Evolutionary conservation across 2,329 filamentous ascomycete genomes (phyloP).

Genomic region (Microascus cirrosus): DNA sequence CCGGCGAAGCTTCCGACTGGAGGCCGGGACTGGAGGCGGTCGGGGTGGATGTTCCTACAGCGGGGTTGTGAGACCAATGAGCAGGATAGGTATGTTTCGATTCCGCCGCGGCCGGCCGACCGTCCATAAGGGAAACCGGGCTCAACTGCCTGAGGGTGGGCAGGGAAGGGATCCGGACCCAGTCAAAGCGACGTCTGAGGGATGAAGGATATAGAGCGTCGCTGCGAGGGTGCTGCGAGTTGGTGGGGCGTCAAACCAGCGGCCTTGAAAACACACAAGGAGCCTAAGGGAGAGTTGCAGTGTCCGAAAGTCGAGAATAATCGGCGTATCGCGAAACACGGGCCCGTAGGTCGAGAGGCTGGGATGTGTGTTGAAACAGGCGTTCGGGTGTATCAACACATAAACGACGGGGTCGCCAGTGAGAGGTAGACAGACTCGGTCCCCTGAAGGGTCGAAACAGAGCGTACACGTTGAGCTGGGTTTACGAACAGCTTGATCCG

Average conservation of each 20-base stretch:
- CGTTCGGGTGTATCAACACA: neutral
- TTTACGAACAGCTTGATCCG: neutral
- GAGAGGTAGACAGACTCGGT: neutral
- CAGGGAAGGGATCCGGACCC: neutral
- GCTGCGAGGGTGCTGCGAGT: slow-evolving; percentile 3
- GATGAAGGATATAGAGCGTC: neutral
- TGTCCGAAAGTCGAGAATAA: neutral
- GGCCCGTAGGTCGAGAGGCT: neutral
- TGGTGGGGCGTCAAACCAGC: neutral
- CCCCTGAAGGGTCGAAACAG: neutral
- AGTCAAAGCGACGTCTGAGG: neutral
- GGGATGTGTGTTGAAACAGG: neutral
- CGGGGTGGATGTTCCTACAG: slow-evolving; percentile 7
- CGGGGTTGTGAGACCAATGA: slow-evolving; percentile 2
- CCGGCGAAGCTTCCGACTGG: slow-evolving; percentile 16
- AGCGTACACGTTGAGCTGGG: neutral
- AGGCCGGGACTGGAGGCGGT: slow-evolving; percentile 12
- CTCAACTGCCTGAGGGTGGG: slow-evolving; percentile 11
- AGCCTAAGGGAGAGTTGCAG: neutral
- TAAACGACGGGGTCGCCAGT: neutral
- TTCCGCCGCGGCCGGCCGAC: slow-evolving; percentile 36
- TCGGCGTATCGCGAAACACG: neutral
- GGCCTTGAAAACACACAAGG: neutral
- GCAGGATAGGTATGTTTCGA: slow-evolving; percentile 35
- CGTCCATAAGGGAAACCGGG: slow-evolving; percentile 34